phyloP scores from a whole-genome alignment of 1,284 basidiomycete species.

The Neolentinus lepideus region DNA sequence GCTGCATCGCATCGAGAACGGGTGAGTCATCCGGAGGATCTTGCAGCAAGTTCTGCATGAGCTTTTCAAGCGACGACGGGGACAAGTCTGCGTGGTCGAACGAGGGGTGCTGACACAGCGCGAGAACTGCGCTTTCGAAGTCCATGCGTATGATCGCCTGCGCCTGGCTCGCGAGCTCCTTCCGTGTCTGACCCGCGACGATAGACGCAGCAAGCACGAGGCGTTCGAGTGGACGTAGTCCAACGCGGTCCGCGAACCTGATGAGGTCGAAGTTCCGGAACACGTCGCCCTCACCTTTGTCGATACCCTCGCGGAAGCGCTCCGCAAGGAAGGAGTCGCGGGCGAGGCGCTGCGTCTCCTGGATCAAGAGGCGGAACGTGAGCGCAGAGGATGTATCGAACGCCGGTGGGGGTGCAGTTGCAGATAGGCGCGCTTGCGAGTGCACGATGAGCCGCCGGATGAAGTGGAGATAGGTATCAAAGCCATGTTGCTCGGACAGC shows the following conservation, averaged over 20 bases:
- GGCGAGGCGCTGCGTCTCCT: conserved; percentile 79
- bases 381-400: conserved; percentile 67
- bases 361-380: conserved; percentile 77
- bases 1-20: conserved; percentile 60
- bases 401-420: conserved; percentile 46
- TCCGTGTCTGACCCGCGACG: conserved; percentile 58
- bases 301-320: conserved; percentile 79
- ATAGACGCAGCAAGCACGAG: conserved; percentile 73
- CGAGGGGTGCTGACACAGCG: conserved; percentile 67
- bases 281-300: conserved; percentile 75
- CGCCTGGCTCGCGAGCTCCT: conserved; percentile 67
- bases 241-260: conserved; percentile 71
- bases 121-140: conserved; percentile 68
- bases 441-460: conserved; percentile 88
- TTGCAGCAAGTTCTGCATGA: conserved; percentile 74
- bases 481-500: conserved; percentile 91
- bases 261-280: conserved; percentile 76
- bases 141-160: conserved; percentile 59
- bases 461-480: conserved; percentile 94
- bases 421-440: conserved; percentile 62
- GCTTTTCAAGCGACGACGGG: conserved; percentile 66
- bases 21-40: conserved; percentile 59
- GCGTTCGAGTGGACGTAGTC: conserved; percentile 72
- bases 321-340: conserved; percentile 83
- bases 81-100: conserved; percentile 77